Evolutionary conservation across 345 rosid genomes (phyloP), one percentile per base, ranked within the genome.

Genomic region (Dipteronia dyeriana): DNA sequence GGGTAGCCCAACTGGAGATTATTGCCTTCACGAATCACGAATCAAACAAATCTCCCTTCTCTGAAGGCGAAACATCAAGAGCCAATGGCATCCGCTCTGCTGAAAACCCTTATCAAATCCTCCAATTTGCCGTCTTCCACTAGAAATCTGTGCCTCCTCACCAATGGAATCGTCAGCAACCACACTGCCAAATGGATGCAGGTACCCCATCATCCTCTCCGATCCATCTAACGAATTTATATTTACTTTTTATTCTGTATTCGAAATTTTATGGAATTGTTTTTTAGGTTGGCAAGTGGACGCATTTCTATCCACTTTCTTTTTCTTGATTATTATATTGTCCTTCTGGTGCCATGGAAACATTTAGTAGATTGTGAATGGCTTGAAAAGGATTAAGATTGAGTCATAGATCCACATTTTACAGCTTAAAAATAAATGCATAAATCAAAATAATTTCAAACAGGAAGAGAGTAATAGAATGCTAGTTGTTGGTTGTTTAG

Each of bases 181-280:
- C 98, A 93, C 80, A 93, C 98, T 41, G 94, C 97, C 76, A 93
- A 91, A 88, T 93, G 98, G 98, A 93, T 93, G 98, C 97, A 93
- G 98, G 98, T 93, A 73, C 23, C 45, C 45, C 38, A 34, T 34
- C 38, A 34, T 12, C 34, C 2, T n/a, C 2, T 22, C 38, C 38
- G 38, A 56, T 56, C 25, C 54, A 49, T 49, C 16, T 13, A 12
- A 13, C 38, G 38, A 34, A 34, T 34, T 34, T 34, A 1, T 11
- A 11, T 8, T 31, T 14, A 3, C 70, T 41, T 41, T 39, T 7
- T 41, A 41, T 41, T 41, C 45, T 41, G 9, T 41, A 41, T 41
- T 41, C 9, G 9, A 43, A 68, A 43, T 43, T 68, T 68, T 17
- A 3, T 68, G 19, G 56, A 22, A 23, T 43, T 10, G 47, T 45